Base-by-base conservation (phyloP, 2,329 filamentous ascomycete genomes). In the Calonectria henricotiae region DNA sequence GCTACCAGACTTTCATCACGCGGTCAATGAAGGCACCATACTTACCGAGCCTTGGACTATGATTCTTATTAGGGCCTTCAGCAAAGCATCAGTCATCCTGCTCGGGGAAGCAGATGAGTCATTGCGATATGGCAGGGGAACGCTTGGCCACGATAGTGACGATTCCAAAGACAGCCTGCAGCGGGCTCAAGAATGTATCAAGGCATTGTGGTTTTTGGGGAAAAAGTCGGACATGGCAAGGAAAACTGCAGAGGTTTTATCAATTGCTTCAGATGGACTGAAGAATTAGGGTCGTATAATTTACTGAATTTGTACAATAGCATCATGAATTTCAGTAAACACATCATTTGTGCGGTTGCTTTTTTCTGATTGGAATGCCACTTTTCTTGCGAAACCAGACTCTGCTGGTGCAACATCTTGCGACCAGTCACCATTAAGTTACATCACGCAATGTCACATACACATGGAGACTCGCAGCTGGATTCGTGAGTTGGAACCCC, bases 31-130 rank as follows among this genome's bases (percentile, higher is more conserved):
- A 71, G 87, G 86, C 5, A 86, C 88, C 0, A 81, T 90, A 12
- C 77, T 90, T 27, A 89, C 88, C 0, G 89, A 90, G 71, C 89
- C 89, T 0, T 90, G 89, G 89, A 89, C 88, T 1, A 84, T 86
- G n/a, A 84, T 90, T 2, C 77, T 89, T 27, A 85, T 89, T 65
- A 82, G 86, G 32, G 84, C 85, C 0, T 89, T 90, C 66, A 82
- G 85, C n/a, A 86, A 84, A 73, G 85, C 87, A 0, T 84, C 79
- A 1, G 74, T 80, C 2, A 67, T 80, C 23, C 74, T 82, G 7
- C 71, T 89, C 2, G 78, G 83, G 15, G 78, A 78, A 47, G 77
- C 74, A 0, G 75, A 76, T 2, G 71, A 77, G 12, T 68, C 68
- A 8, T 32, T 73, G 49, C 74, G 79, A 32, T 68, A 76, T 64